Evolutionary conservation across 495 filamentous ascomycete species (phyloP), one percentile per base, ranked within the genome.

Genomic region (Xylaria nigripes): DNA sequence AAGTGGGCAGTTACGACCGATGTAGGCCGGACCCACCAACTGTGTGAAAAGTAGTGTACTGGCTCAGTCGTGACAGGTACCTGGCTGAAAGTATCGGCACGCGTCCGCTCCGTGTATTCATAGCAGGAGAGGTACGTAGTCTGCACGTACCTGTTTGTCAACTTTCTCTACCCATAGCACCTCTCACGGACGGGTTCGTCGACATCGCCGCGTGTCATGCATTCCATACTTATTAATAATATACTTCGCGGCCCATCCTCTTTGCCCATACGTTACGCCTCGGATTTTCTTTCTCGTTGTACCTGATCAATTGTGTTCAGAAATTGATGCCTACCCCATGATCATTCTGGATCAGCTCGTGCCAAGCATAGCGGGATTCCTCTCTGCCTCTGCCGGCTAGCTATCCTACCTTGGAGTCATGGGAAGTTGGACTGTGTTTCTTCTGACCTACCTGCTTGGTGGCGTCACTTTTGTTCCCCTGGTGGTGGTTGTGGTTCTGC

Each of bases 401-500:
- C 46, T 34, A 49, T 48, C 55, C 45, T 49, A 55, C 55, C 46
- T 47, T 47, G 59, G 46, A 61, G 55, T 56, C 49, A 89, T 86
- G 84, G 85, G 83, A 78, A 75, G 76, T 58, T 78, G 89, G 76
- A 74, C 78, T 55, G 72, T 72, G 55, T 83, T 94, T 62, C 72
- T 93, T 56, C 63, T 86, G 59, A 74, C 85, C 62, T 97, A 96
- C 76, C 58, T 95, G 55, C 69, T 96, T 57, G 94, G 94, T 68
- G 94, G 92, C 64, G 68, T 97, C 61, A 95, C 90, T 23, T 91
- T 98, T 59, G 62, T 96, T 51, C 94, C 93, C 38, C 72, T 95
- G 4, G 44, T 92, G 55, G 55, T 92, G 44, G 68, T 67, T n/a
- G 65, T 80, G 27, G 36, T 90, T 34, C 62, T 93, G 19, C 66